phyloP scores from a whole-genome alignment of 352 stramenopile species.

The Phytophthora sojae region DNA sequence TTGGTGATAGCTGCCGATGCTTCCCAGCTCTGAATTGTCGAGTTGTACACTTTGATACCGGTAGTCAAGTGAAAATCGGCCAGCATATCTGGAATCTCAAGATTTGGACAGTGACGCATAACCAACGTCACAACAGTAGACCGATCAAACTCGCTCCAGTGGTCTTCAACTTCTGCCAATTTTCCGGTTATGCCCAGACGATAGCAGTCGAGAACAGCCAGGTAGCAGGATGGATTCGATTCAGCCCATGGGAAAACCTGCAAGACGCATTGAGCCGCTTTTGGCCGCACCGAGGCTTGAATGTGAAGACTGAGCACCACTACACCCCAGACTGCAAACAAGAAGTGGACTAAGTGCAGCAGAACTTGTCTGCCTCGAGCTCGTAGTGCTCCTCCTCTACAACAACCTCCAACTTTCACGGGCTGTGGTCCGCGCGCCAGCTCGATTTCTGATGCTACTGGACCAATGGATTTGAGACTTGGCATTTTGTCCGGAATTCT shows the following conservation, averaged over 20 bases:
- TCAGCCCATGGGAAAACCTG: conserved; percentile 29
- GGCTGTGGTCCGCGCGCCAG: neutral
- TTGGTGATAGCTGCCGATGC: conserved; percentile 25
- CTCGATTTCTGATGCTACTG: neutral
- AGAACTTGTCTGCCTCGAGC: neutral
- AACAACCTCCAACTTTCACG: neutral
- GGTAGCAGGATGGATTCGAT: conserved; percentile 24
- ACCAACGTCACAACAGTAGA: conserved; percentile 19
- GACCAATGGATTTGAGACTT: neutral
- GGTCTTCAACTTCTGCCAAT: neutral
- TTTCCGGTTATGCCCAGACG: conserved; percentile 1
- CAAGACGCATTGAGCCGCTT: conserved; percentile 5
- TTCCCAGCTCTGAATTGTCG: conserved; percentile 29
- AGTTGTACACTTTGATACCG: conserved; percentile 43
- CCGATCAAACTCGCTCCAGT: conserved; percentile 29
- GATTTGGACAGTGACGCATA: conserved; percentile 30
- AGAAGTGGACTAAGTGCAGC: conserved; percentile 6
- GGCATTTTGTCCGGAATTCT: neutral
- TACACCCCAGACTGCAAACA: conserved; percentile 5
- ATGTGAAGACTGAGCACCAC: conserved; percentile 21
- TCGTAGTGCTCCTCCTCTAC: neutral
- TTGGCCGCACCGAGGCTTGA: conserved; percentile 9
- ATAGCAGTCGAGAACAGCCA: conserved; percentile 37
- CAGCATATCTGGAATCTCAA: conserved; percentile 39
- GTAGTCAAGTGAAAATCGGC: conserved; percentile 30